These are phyloP conservation scores for Termitomyces bulborhizus DNA, from an alignment of 768 basidiomycete genomes.

Conservation along the genomic window DNA sequence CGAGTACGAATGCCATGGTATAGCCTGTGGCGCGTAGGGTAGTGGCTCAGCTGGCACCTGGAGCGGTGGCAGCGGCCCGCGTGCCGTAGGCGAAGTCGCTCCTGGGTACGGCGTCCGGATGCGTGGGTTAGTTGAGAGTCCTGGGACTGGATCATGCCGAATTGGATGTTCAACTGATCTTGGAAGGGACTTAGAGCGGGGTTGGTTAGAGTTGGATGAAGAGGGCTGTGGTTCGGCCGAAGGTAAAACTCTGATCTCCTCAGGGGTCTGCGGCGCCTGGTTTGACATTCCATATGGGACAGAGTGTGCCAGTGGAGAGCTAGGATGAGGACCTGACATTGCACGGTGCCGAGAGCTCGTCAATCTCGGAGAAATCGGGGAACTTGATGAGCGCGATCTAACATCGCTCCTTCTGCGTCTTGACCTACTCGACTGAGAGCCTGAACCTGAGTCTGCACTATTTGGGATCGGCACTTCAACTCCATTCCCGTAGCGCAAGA, in stretches of 20 bases:
- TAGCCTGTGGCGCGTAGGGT: conserved; percentile 18
- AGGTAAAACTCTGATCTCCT: conserved; percentile 60
- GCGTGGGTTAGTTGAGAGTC: conserved; percentile 18
- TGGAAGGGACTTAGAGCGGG: conserved; percentile 42
- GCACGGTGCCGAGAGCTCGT: conserved; percentile 29
- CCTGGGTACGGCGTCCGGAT: conserved; percentile 13
- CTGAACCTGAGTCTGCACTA: conserved; percentile 20
- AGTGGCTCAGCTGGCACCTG: neutral
- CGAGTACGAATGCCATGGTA: conserved; percentile 29
- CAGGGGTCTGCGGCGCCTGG: conserved; percentile 33
- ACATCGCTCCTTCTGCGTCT: conserved; percentile 18
- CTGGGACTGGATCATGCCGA: conserved; percentile 13
- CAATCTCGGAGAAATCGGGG: conserved; percentile 10
- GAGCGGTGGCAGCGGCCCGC: conserved; percentile 2
- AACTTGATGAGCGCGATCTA: conserved; percentile 21
- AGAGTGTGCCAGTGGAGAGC: conserved; percentile 23
- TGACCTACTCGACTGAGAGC: conserved; percentile 15
- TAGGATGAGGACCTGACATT: conserved; percentile 31
- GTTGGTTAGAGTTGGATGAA: conserved; percentile 23
- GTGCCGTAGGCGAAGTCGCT: conserved; percentile 3
- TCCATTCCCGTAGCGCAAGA: conserved; percentile 63
- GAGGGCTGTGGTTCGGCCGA: conserved; percentile 33
- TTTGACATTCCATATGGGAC: conserved; percentile 19
- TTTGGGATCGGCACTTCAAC: conserved; percentile 57
- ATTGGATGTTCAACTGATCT: conserved; percentile 26